These are phyloP conservation scores for Phlebopus sp. DNA, from an alignment of 1,284 basidiomycete species.

Conservation along the genomic window DNA sequence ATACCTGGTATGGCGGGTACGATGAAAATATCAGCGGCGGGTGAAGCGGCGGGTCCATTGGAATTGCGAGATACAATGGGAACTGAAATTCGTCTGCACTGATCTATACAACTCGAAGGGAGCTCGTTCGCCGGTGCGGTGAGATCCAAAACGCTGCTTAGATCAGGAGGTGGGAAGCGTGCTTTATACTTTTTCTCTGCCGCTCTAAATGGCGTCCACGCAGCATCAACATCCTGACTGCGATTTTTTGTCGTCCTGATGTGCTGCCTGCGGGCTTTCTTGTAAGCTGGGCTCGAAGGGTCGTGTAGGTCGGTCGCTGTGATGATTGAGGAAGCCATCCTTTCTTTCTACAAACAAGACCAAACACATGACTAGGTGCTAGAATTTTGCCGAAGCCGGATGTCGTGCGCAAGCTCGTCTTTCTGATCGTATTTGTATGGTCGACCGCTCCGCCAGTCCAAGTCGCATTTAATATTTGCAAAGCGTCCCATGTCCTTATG, in stretches of 20 bases:
- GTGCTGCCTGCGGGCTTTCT: conserved; percentile 59
- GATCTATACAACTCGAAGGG: conserved; percentile 43
- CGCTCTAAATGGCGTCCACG: conserved; percentile 70
- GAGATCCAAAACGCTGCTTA: conserved; percentile 65
- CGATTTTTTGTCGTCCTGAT: conserved; percentile 59
- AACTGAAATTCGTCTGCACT: conserved; percentile 2
- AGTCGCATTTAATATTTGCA: background rate
- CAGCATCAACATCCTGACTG: conserved; percentile 38
- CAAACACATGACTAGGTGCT: conserved; percentile 17
- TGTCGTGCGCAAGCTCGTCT: background rate
- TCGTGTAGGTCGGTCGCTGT: conserved; percentile 31
- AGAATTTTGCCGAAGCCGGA: conserved; percentile 16
- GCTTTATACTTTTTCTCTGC: conserved; percentile 78
- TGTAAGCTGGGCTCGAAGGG: conserved; percentile 53
- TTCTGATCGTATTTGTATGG: conserved; percentile 5
- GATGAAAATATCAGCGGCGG: conserved; percentile 16
- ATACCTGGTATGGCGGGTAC: conserved; percentile 53
- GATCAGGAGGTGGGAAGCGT: conserved; percentile 70
- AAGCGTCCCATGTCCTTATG: conserved; percentile 54
- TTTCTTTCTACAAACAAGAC: conserved; percentile 26
- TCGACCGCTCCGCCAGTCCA: background rate
- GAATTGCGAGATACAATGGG: conserved; percentile 26
- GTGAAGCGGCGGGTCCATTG: conserved; percentile 29
- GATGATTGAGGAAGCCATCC: conserved; percentile 4
- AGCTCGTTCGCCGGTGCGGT: conserved; percentile 25